Base-by-base conservation (phyloP, 108 stramenopile genomes). In the Pseudonitzschia multistriata region DNA sequence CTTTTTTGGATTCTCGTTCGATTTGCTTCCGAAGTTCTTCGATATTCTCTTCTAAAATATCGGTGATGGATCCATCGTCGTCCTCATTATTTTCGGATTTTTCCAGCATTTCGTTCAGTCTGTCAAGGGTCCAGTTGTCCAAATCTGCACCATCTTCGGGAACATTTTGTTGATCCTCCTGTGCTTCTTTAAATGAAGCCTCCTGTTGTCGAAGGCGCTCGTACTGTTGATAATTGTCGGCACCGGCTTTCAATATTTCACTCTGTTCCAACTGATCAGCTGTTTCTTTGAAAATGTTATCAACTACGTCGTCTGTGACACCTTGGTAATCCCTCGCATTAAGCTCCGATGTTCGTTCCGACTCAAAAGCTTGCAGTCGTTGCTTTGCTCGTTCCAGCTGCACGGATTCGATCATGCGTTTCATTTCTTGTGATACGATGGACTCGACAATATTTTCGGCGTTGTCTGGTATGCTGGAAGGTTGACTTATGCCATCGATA, bases 21-120 rank as follows among this genome's bases (percentile, higher is more conserved):
- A 92, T 74, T 40, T 81, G 77, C 59, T 68, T 72, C 45, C 78
- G 67, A 13, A 84, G 63, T 11, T 74, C 80, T 37, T 82, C 84
- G 24, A 91, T 82, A 57, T 86, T 81, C 37, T 81, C 74, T 35
- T 84, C 83, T 14, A 84, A 53, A 30, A 74, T 84, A 39, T 84
- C 79, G n/a, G 57, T 22, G 28, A 79, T 49, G 48, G 53, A 37
- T 25, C 72, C 71, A 28, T 56, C 64, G 11, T 49, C 79, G 14
- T 47, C 68, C 34, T 50, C 73, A 21, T 56, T 28, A 3, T 72
- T 62, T 71, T 75, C 74, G 27, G 73, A 36, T 19, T 53, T 35
- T 50, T 73, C 45, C 6, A 74, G 53, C 73, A 80, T 75, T 47
- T 81, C 72, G 25, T 79, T 71, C 31, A 85, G 31, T 35, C 77